Evolutionary conservation across 139 green algal species (phyloP).

Genomic region (Chlorella sp.): DNA sequence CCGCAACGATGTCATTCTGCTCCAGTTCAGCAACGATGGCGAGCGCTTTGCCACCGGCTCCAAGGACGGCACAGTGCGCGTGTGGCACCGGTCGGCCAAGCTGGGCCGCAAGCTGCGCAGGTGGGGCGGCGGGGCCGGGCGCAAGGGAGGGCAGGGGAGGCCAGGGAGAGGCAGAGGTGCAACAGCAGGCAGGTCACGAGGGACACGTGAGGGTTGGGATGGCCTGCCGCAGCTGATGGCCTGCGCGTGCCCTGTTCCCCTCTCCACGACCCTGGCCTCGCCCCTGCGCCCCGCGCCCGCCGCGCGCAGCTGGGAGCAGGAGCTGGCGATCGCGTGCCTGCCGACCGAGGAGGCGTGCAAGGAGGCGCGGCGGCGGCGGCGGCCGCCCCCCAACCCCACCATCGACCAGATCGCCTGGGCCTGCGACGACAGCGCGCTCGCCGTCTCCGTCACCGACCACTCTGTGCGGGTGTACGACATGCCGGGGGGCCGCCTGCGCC

Average conservation of each 20-base stretch:
- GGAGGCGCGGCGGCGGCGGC: slow-evolving; percentile 38
- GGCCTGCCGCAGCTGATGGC: neutral
- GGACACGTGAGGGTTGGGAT: neutral
- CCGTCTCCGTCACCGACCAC: slow-evolving; percentile 58
- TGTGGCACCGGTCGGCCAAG: slow-evolving; percentile 39
- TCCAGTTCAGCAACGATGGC: slow-evolving; percentile 68
- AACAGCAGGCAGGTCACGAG: too few species aligned
- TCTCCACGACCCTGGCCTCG: neutral
- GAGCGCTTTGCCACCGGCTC: slow-evolving; percentile 66
- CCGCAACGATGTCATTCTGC: slow-evolving; percentile 62
- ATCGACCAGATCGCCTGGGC: slow-evolving; percentile 76
- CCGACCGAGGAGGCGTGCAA: slow-evolving; percentile 39
- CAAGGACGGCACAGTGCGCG: slow-evolving; percentile 70
- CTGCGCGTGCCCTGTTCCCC: neutral
- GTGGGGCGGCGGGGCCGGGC: too few species aligned
- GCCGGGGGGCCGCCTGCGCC: slow-evolving; percentile 28
- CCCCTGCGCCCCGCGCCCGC: too few species aligned
- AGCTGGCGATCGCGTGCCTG: slow-evolving; percentile 41
- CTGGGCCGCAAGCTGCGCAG: too few species aligned
- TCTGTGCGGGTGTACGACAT: slow-evolving; percentile 59
- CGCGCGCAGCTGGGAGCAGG: slow-evolving; percentile 46
- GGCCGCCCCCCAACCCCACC: slow-evolving; percentile 27
- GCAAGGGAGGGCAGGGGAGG: neutral
- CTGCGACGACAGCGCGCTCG: slow-evolving; percentile 52
- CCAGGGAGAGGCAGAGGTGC: too few species aligned